Percentiles rank a stretch among this genome's conserved stretches.
These are phyloP conservation scores for Neoboletus subvelutipes DNA, from an alignment of 768 basidiomycete genomes.

Conservation along the genomic window DNA sequence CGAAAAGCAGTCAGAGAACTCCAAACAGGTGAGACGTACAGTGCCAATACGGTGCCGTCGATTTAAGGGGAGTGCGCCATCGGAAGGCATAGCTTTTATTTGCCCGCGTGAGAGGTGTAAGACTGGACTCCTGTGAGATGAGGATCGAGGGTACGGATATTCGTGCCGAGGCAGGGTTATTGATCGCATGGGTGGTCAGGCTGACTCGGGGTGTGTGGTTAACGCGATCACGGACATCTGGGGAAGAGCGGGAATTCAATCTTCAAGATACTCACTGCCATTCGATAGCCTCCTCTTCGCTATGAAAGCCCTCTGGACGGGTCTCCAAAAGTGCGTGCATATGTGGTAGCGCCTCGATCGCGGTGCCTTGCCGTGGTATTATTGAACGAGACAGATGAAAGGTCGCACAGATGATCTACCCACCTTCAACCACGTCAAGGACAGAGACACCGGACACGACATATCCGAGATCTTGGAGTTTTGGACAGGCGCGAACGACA, in stretches of 20 bases:
- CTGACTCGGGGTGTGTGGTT: constrained; percentile 38
- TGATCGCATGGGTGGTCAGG: constrained; percentile 76
- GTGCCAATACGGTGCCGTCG: constrained; percentile 88
- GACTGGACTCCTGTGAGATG: constrained; percentile 42
- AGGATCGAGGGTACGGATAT: constrained; percentile 86
- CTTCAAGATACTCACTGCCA: constrained; percentile 81
- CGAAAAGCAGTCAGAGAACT: neutral
- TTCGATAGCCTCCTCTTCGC: constrained; percentile 80
- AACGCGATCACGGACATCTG: neutral
- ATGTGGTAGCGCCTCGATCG: constrained; percentile 87
- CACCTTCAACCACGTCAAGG: constrained; percentile 89
- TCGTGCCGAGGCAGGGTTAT: constrained; percentile 78
- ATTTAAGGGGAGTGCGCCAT: constrained; percentile 84
- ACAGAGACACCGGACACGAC: constrained; percentile 76
- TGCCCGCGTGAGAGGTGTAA: constrained; percentile 28
- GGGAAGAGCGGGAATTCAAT: neutral
- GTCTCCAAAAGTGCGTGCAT: constrained; percentile 88
- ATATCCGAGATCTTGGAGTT: constrained; percentile 66
- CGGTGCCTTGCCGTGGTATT: constrained; percentile 59
- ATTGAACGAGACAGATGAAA: neutral
- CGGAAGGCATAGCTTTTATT: constrained; percentile 39
- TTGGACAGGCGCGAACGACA: constrained; percentile 66
- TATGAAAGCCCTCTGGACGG: constrained; percentile 83
- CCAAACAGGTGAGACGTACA: constrained; percentile 46
- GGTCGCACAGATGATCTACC: neutral